Percentiles rank a stretch among this genome's conserved stretches.
Conservation (phyloP, 352 stramenopile species). For the Phytophthora cryptogea region DNA sequence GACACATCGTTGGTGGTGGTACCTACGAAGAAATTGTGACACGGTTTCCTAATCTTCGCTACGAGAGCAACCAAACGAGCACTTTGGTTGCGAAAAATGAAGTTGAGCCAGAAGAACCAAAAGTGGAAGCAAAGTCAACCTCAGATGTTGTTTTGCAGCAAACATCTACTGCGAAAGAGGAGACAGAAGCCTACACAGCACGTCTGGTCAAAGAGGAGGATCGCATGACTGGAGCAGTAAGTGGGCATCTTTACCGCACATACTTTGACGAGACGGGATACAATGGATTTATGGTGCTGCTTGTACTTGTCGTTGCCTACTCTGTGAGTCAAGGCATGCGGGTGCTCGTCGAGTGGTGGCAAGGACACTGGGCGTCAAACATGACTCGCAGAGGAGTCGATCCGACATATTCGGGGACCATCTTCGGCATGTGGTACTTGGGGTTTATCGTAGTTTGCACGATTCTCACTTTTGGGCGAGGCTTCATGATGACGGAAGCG, state of each 20-base stretch:
- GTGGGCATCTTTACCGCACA: conserved; percentile 25
- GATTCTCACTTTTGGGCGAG: conserved; percentile 16
- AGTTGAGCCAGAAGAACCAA: background rate
- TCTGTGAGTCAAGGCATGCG: conserved; percentile 20
- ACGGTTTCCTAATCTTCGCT: conserved; percentile 23
- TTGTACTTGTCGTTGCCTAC: conserved; percentile 10
- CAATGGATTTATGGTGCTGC: conserved; percentile 15
- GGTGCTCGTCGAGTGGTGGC: conserved; percentile 37
- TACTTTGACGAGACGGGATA: conserved; percentile 35
- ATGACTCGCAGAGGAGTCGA: conserved; percentile 25
- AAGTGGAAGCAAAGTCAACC: background rate
- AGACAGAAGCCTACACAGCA: background rate
- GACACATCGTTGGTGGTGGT: conserved; percentile 31
- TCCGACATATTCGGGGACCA: conserved; percentile 12
- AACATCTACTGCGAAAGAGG: background rate
- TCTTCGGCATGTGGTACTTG: conserved; percentile 40
- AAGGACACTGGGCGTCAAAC: conserved; percentile 32
- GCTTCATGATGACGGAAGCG: conserved; percentile 26
- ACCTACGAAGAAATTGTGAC: conserved; percentile 19
- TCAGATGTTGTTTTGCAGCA: background rate
- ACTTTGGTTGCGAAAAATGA: background rate
- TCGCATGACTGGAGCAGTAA: conserved; percentile 20
- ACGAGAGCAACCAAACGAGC: conserved; percentile 10
- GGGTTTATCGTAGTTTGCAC: conserved; percentile 30
- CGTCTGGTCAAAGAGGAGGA: conserved; percentile 40